These are phyloP conservation scores for Epichloe gansuensis DNA, from an alignment of 2,329 filamentous ascomycete species.

Conservation along the genomic window DNA sequence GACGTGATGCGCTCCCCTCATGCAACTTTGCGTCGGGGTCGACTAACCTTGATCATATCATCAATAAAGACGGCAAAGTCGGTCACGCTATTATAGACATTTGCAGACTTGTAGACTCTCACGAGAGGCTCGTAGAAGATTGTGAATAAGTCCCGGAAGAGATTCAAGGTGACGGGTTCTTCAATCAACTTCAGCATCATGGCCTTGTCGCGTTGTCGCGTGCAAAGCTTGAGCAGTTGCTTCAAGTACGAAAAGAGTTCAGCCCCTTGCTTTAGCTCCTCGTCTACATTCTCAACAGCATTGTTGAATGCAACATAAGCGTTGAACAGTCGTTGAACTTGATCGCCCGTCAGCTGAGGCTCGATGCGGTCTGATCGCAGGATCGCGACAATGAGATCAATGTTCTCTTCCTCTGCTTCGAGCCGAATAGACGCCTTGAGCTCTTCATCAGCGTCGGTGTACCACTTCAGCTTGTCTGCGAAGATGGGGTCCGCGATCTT, in stretches of 20 bases:
- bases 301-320: constrained; percentile 94
- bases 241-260: constrained; percentile 92
- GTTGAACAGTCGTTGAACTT: constrained; percentile 80
- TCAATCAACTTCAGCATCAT: constrained; percentile 97
- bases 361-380: constrained; percentile 66
- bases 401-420: constrained; percentile 60
- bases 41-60: constrained; percentile 67
- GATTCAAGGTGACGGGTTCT: constrained; percentile 90
- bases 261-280: constrained; percentile 78
- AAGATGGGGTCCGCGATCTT: constrained; percentile 77
- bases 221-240: constrained; percentile 84
- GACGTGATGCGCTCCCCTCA: no score
- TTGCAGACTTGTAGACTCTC: constrained; percentile 95
- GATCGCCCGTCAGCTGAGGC: constrained; percentile 57
- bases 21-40: neutral
- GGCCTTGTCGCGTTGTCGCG: constrained; percentile 81
- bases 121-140: constrained; percentile 98
- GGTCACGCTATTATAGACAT: constrained; percentile 93
- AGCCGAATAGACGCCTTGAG: constrained; percentile 61
- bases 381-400: constrained; percentile 79
- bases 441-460: constrained; percentile 62
- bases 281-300: constrained; percentile 81
- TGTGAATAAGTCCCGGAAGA: constrained; percentile 91
- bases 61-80: constrained; percentile 91
- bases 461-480: constrained; percentile 69